Percentiles rank a stretch among this genome's conserved stretches.
Evolutionary conservation across 306 rosid genomes (phyloP).

Genomic region (Cajanus cajan): DNA sequence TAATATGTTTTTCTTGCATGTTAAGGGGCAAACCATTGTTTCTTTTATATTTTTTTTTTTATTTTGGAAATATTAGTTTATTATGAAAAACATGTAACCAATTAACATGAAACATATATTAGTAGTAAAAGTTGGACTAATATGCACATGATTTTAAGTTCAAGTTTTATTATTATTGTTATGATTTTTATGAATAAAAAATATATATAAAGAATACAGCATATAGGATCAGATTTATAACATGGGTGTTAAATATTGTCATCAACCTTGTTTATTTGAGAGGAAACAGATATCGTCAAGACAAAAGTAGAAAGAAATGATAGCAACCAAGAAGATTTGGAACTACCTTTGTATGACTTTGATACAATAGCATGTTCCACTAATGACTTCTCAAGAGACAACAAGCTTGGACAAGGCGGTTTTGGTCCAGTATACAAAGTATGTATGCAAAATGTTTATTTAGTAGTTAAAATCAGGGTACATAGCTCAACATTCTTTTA

Average conservation of each 20-base stretch:
- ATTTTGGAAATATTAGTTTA: too few relatives aligned
- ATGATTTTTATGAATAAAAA: too few relatives aligned
- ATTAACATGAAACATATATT: too few relatives aligned
- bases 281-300: background rate
- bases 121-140: too few relatives aligned
- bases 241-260: background rate
- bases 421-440: constrained; percentile 66
- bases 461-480: background rate
- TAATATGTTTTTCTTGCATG: too few relatives aligned
- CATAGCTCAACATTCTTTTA: background rate
- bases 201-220: too few relatives aligned
- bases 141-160: too few relatives aligned
- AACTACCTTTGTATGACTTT: constrained; percentile 47
- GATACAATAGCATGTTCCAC: constrained; percentile 43
- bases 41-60: too few relatives aligned
- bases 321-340: constrained; percentile 33
- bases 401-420: constrained; percentile 61
- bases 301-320: background rate
- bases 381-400: constrained; percentile 38
- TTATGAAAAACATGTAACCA: too few relatives aligned
- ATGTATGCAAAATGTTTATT: background rate
- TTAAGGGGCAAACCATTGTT: too few relatives aligned
- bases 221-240: too few relatives aligned
- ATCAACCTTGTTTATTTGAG: background rate
- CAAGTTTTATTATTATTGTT: too few relatives aligned